phyloP scores from a whole-genome alignment of 2,329 filamentous ascomycete species.

The Cytospora schulzeri region DNA sequence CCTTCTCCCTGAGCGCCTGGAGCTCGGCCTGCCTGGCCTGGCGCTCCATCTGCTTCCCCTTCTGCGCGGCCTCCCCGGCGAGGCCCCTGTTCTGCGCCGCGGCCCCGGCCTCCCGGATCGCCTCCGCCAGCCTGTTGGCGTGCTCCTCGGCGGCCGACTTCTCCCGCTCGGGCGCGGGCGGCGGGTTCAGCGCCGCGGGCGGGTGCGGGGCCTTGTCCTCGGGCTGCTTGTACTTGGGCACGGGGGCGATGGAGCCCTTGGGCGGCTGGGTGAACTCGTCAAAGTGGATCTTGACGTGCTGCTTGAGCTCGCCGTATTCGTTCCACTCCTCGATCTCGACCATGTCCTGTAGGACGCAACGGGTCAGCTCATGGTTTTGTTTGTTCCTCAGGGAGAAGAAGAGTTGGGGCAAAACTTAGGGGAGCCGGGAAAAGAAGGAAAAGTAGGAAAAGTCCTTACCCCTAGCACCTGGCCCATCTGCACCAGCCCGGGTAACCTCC shows the following conservation, averaged over 20 bases:
- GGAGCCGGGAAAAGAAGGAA: background rate
- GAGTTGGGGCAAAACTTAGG: no score
- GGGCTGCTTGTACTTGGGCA: constrained; percentile 38
- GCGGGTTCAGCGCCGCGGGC: constrained; percentile 31
- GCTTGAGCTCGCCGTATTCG: constrained; percentile 92
- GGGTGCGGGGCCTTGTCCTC: constrained; percentile 40
- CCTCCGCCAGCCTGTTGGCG: constrained; percentile 26
- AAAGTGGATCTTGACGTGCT: constrained; percentile 73
- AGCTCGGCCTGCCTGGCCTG: constrained; percentile 64
- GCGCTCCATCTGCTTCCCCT: constrained; percentile 65
- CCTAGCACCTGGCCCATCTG: constrained; percentile 85
- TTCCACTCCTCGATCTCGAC: constrained; percentile 98
- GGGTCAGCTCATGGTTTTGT: background rate
- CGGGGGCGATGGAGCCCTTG: constrained; percentile 54
- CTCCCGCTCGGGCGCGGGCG: constrained; percentile 31
- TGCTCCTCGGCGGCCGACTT: constrained; percentile 29
- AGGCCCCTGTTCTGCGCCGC: constrained; percentile 50
- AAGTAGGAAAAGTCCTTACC: constrained; percentile 55
- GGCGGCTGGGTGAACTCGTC: constrained; percentile 62
- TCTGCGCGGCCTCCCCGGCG: constrained; percentile 66
- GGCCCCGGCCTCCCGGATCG: constrained; percentile 29
- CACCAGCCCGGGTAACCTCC: constrained; percentile 86
- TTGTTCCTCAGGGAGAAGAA: background rate
- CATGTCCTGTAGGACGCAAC: constrained; percentile 65
- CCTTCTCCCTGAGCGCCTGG: constrained; percentile 56